Conservation (phyloP, 352 stramenopile species). For the Phytophthora cryptogea region DNA sequence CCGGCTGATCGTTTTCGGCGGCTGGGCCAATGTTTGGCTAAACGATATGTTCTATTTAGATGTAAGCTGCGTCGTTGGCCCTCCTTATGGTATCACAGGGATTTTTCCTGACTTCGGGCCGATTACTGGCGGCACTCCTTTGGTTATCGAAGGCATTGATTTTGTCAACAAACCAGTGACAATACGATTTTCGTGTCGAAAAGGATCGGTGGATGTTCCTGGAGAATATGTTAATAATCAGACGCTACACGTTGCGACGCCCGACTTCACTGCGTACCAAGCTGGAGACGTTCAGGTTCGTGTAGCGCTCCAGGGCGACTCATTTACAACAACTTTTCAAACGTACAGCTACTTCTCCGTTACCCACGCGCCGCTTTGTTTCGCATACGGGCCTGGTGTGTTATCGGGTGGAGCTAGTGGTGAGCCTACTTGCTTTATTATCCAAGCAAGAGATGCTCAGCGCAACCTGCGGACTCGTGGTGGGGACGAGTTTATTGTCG, state of each 20-base stretch:
- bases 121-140: conserved; percentile 90
- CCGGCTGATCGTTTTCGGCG: conserved; percentile 93
- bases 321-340: conserved; percentile 94
- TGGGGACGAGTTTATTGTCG: conserved; percentile 92
- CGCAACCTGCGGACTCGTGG: conserved; percentile 87
- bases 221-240: conserved; percentile 91
- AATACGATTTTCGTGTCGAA: conserved; percentile 92
- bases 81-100: conserved; percentile 94
- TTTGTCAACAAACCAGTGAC: conserved; percentile 84
- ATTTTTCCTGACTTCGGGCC: conserved; percentile 91
- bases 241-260: conserved; percentile 87
- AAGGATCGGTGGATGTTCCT: conserved; percentile 90
- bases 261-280: conserved; percentile 90
- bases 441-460: conserved; percentile 83
- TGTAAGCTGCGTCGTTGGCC: conserved; percentile 94
- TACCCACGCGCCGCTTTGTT: conserved; percentile 81
- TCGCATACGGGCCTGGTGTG: conserved; percentile 94
- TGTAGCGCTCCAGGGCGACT: conserved; percentile 92
- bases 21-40: conserved; percentile 95
- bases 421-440: conserved; percentile 80
- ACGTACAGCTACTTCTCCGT: conserved; percentile 95
- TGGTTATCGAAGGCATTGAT: conserved; percentile 92
- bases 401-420: conserved; percentile 80
- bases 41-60: conserved; percentile 93
- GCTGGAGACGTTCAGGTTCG: conserved; percentile 89